phyloP scores from a whole-genome alignment of 495 filamentous ascomycete genomes.

The Hypoxylon crocopeplum region DNA sequence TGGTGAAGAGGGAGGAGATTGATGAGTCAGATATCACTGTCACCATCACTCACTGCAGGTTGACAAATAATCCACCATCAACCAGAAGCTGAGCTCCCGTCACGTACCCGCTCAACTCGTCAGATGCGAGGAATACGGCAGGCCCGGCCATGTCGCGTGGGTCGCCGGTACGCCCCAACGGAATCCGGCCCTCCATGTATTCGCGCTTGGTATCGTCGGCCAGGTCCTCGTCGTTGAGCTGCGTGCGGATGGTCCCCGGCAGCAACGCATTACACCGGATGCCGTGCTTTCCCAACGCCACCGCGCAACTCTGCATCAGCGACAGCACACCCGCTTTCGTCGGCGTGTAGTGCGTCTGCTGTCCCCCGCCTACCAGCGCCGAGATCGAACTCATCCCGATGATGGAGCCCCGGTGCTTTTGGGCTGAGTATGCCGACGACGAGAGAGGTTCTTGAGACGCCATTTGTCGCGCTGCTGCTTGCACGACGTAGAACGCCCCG shows the following conservation, averaged over 20 bases:
- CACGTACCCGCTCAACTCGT: slow-evolving; percentile 77
- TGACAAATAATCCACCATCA: slow-evolving; percentile 77
- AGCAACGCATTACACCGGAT: slow-evolving; percentile 87
- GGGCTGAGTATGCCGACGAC: background rate
- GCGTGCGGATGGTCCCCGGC: slow-evolving; percentile 85
- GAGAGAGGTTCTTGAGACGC: slow-evolving; percentile 56
- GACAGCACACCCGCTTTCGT: slow-evolving; percentile 86
- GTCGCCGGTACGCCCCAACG: slow-evolving; percentile 74
- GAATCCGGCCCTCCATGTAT: slow-evolving; percentile 88
- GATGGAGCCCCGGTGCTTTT: slow-evolving; percentile 69
- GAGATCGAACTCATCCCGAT: slow-evolving; percentile 85
- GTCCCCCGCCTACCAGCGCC: slow-evolving; percentile 81
- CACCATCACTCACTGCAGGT: slow-evolving; percentile 55
- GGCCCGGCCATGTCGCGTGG: slow-evolving; percentile 77
- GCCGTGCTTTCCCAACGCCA: slow-evolving; percentile 75
- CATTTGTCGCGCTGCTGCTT: slow-evolving; percentile 86
- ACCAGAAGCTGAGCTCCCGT: slow-evolving; percentile 86
- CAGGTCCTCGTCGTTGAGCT: slow-evolving; percentile 86
- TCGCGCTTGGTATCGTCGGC: slow-evolving; percentile 68
- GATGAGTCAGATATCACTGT: background rate
- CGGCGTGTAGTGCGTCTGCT: slow-evolving; percentile 87
- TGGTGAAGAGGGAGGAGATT: too few relatives aligned
- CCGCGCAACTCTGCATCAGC: slow-evolving; percentile 84
- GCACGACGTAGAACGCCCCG: slow-evolving; percentile 84
- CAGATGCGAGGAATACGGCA: slow-evolving; percentile 85